Evolutionary conservation across 352 stramenopile species (phyloP), one percentile per base, ranked within the genome.

Genomic region (Phytopythium chamaehyphon): DNA sequence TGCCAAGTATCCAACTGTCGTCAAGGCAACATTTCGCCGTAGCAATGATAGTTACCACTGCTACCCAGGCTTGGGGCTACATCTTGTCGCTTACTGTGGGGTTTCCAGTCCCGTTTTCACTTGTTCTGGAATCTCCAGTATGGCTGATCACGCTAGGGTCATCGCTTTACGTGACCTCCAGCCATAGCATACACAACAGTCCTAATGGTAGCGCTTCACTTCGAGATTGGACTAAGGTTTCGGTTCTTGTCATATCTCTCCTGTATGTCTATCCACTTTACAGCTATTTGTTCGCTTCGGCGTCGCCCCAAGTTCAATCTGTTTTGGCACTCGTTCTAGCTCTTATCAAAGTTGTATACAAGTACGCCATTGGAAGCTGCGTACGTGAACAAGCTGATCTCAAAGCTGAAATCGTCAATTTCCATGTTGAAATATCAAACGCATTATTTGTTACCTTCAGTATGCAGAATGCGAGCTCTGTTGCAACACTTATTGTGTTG

Each of bases 361-460:
- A 72, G 46, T 59, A 72, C 28, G 19, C 64, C 35, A 62, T 71
- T 36, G 55, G 45, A 11, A 50, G 47, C 3, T 36, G 37, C 7
- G 59, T 66, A 39, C 15, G 28, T 5, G 58, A 61, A 24, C 57
- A 67, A 38, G 50, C 62, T 4, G 62, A 70, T 18, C 50, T 70
- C 46, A 40, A 63, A 11, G 63, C 62, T 0, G 63, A 69, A 36
- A 49, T 55, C 15, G 59, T 82, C 23, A 71, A 78, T 42, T 74
- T 78, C 53, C 73, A 55, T 12, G 51, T 82, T n/a, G 59, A 77
- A 16, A 68, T 78, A 44, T 82, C 71, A 52, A 76, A 71, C 39
- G 61, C 69, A 11, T 55, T 79, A 33, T 83, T 67, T 24, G 56
- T 75, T 1, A 47, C 63, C 16, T 72, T 49, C 7, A 75, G 66